Percentiles rank a stretch among this genome's conserved stretches.
phyloP scores from a whole-genome alignment of 129 eudicot species.

The Tanacetum coccineum region DNA sequence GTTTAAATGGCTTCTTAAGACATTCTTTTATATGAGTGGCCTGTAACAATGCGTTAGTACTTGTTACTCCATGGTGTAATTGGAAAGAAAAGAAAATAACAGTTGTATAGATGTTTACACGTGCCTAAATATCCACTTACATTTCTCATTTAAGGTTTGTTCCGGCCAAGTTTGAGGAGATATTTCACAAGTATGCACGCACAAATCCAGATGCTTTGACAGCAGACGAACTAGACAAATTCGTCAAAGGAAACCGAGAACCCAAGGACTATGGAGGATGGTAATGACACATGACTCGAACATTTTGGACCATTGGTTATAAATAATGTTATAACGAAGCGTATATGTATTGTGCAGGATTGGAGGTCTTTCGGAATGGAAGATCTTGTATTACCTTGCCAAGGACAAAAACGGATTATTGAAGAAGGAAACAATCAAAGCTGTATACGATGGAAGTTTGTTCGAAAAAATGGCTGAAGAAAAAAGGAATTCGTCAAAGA shows the following conservation, averaged over 20 bases:
- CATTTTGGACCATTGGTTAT: neutral
- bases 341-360: conserved; percentile 36
- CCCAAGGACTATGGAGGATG: conserved; percentile 73
- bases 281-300: conserved; percentile 18
- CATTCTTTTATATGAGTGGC: too few relatives aligned
- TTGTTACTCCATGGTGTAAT: too few relatives aligned
- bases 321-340: neutral
- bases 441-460: conserved; percentile 78
- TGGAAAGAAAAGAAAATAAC: too few relatives aligned
- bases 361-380: conserved; percentile 64
- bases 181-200: conserved; percentile 60
- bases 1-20: too few relatives aligned
- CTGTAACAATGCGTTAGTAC: too few relatives aligned
- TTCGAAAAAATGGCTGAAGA: conserved; percentile 36
- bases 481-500: conserved; percentile 15
- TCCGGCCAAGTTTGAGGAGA: conserved; percentile 63
- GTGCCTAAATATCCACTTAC: too few relatives aligned
- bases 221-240: conserved; percentile 45
- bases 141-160: conserved; percentile 42
- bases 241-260: conserved; percentile 62
- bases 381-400: conserved; percentile 46
- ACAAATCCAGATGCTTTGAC: conserved; percentile 48
- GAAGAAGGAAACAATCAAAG: conserved; percentile 52
- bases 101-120: too few relatives aligned
- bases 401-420: conserved; percentile 68